Evolutionary conservation across 345 rosid species (phyloP).

Genomic region (Hirschfeldia incana): DNA sequence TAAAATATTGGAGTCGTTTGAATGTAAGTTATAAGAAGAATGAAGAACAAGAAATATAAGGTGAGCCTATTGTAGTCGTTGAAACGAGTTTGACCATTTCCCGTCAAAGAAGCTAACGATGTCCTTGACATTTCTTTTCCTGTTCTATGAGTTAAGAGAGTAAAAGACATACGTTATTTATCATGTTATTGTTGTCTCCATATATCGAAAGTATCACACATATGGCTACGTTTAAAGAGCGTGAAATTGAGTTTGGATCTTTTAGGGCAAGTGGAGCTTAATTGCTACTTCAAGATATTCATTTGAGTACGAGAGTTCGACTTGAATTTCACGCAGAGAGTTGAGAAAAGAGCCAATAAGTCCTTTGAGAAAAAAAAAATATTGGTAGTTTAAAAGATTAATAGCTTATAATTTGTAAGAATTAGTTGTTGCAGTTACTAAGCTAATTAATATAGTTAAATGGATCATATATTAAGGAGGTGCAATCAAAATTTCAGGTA

Average conservation of each 20-base stretch:
- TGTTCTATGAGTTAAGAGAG: conserved; percentile 17
- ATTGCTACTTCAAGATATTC: background rate
- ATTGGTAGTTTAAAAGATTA: background rate
- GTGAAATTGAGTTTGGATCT: background rate
- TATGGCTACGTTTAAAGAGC: conserved; percentile 4
- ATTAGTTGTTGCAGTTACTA: background rate
- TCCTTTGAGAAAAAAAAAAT: background rate
- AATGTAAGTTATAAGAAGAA: conserved; percentile 20
- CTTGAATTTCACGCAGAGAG: background rate
- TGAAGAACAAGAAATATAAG: conserved; percentile 24
- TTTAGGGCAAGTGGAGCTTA: background rate
- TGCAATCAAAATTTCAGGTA: background rate
- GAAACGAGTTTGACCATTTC: conserved; percentile 39
- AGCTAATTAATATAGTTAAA: background rate
- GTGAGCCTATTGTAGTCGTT: conserved; percentile 9
- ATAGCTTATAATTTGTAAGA: no score
- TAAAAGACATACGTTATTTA: background rate
- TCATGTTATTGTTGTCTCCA: background rate
- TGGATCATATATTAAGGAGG: background rate
- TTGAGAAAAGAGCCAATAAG: background rate
- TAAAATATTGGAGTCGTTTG: conserved; percentile 22
- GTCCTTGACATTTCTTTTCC: conserved; percentile 21
- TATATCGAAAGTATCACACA: background rate
- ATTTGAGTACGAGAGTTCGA: conserved; percentile 1
- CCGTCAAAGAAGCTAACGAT: conserved; percentile 39